Conservation (phyloP, 257 asterid species). For the Ophiorrhiza pumila region DNA sequence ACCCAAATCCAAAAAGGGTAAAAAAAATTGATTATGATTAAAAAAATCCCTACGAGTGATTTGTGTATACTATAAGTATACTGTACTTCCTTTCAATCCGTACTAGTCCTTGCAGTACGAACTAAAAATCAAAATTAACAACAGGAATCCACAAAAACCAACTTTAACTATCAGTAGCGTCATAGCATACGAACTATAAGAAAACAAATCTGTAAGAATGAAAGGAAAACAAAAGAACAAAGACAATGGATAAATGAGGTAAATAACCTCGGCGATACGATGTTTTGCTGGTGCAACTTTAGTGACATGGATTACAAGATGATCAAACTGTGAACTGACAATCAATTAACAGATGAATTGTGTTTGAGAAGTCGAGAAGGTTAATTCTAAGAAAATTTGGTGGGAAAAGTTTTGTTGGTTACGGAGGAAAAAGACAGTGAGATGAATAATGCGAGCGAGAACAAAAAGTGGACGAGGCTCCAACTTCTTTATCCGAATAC, state of each 20-base stretch:
- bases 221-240: background rate
- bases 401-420: background rate
- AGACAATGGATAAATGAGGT: background rate
- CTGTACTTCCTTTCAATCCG: background rate
- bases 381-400: background rate
- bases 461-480: background rate
- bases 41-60: background rate
- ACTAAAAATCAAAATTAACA: background rate
- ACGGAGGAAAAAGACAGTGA: background rate
- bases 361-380: background rate
- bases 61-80: background rate
- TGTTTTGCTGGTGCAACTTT: slow-evolving; percentile 46
- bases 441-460: background rate
- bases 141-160: background rate
- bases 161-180: background rate
- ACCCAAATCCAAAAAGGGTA: background rate
- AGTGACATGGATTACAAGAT: slow-evolving; percentile 44
- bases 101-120: background rate
- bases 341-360: background rate
- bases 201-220: rapidly evolving
- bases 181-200: background rate
- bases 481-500: background rate
- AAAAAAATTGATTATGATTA: background rate
- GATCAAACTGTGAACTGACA: background rate
- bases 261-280: slow-evolving; percentile 52